Evolutionary conservation across 2,329 filamentous ascomycete species (phyloP).

Genomic region (Blastomyces emzantsi): DNA sequence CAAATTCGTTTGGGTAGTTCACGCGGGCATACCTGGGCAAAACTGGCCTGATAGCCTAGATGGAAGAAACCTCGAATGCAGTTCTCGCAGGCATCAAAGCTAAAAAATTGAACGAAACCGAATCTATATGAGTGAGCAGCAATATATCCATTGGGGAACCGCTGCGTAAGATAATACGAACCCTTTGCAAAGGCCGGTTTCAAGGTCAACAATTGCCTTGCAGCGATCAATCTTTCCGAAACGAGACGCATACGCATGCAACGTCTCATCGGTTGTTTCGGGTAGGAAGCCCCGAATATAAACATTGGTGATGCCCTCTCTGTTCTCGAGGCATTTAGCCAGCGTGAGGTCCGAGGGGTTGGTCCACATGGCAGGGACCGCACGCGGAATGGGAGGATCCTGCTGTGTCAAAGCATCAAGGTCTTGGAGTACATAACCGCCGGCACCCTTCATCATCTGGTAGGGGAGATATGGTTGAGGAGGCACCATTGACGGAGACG

Average conservation of each 20-base stretch:
- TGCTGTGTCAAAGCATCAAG: constrained; percentile 60
- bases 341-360: constrained; percentile 81
- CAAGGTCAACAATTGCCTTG: constrained; percentile 96
- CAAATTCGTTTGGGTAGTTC: constrained; percentile 13
- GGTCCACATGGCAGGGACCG: constrained; percentile 76
- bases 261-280: constrained; percentile 85
- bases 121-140: constrained; percentile 54
- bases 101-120: constrained; percentile 92
- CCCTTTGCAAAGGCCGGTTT: constrained; percentile 94
- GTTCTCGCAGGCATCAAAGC: constrained; percentile 79
- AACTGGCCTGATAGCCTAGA: constrained; percentile 93
- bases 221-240: constrained; percentile 94
- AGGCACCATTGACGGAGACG: constrained; percentile 53
- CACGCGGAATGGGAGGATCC: constrained; percentile 74
- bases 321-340: constrained; percentile 89
- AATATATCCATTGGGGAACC: constrained; percentile 12
- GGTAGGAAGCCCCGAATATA: constrained; percentile 96
- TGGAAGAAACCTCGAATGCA: constrained; percentile 95
- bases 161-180: constrained; percentile 37
- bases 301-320: constrained; percentile 91
- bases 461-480: constrained; percentile 29
- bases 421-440: constrained; percentile 39
- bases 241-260: constrained; percentile 70
- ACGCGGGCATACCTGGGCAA: constrained; percentile 62
- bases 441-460: constrained; percentile 40